A percentile compares a stretch with the other conserved stretches of the same genome.
phyloP scores from a whole-genome alignment of 2,329 filamentous ascomycete species.

The Chaetomium sp. region DNA sequence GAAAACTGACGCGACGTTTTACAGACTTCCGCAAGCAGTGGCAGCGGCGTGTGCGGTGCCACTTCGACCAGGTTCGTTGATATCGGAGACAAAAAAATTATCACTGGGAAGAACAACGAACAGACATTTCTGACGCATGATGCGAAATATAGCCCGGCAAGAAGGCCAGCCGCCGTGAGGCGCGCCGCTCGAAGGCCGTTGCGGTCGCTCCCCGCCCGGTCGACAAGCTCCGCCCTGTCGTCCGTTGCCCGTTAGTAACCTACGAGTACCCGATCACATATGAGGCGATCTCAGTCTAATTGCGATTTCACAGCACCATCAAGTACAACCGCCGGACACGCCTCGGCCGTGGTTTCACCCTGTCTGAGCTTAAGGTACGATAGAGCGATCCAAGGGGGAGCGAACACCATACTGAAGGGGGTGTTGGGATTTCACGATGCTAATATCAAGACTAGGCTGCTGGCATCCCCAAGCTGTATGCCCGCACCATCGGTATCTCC shows the following conservation, averaged over 20 bases:
- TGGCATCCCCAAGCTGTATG: slow-evolving; percentile 88
- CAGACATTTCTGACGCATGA: slow-evolving; percentile 31
- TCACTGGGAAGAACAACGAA: slow-evolving; percentile 17
- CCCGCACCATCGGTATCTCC: slow-evolving; percentile 91
- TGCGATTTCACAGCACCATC: slow-evolving; percentile 36
- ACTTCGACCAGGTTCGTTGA: slow-evolving; percentile 88
- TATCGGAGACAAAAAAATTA: slow-evolving; percentile 11
- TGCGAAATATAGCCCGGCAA: slow-evolving; percentile 67
- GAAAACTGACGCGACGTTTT: slow-evolving; percentile 35
- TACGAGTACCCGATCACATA: slow-evolving; percentile 1
- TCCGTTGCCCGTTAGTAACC: slow-evolving; percentile 68
- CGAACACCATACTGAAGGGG: not conserved
- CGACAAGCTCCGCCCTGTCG: slow-evolving; percentile 92
- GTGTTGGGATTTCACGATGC: not conserved
- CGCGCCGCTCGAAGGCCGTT: slow-evolving; percentile 90
- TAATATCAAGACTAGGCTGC: slow-evolving; percentile 59
- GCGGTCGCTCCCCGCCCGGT: slow-evolving; percentile 92
- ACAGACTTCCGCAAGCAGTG: slow-evolving; percentile 99
- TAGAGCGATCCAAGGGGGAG: not conserved
- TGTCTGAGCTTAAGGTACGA: slow-evolving; percentile 94
- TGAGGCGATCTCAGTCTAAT: slow-evolving; percentile 10
- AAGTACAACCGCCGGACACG: slow-evolving; percentile 99
- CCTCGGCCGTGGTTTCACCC: slow-evolving; percentile 94
- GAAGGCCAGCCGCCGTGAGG: slow-evolving; percentile 87
- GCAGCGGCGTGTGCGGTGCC: slow-evolving; percentile 96